phyloP scores from a whole-genome alignment of 2,329 filamentous ascomycete genomes.

The Magnaporthales sp. region DNA sequence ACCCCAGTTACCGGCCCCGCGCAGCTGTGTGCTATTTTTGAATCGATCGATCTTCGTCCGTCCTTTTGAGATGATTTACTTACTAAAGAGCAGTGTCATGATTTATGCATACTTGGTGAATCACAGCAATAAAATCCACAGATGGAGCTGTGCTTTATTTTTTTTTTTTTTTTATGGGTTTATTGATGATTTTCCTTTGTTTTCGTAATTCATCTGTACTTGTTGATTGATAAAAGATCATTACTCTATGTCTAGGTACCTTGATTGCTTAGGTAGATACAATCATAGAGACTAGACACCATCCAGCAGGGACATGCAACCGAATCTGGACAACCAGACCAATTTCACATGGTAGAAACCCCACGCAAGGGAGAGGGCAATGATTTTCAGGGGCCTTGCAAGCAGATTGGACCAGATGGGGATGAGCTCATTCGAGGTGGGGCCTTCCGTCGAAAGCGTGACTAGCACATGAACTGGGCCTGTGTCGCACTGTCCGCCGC shows the following conservation, averaged over 20 bases:
- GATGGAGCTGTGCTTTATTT: too few species aligned
- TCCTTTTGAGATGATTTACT: not conserved
- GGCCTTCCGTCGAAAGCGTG: not conserved
- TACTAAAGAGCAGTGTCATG: not conserved
- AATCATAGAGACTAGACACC: too few species aligned
- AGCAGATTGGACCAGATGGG: not conserved
- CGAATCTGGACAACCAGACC: not conserved
- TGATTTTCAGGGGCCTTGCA: not conserved
- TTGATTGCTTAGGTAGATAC: too few species aligned
- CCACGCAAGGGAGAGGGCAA: not conserved
- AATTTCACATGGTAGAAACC: not conserved
- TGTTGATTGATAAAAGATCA: too few species aligned
- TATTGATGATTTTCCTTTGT: too few species aligned
- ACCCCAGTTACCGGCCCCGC: not conserved
- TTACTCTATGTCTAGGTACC: too few species aligned
- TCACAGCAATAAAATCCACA: too few species aligned
- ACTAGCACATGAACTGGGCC: not conserved
- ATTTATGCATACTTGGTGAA: not conserved
- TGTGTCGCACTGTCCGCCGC: not conserved
- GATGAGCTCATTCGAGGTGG: not conserved
- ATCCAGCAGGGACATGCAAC: too few species aligned
- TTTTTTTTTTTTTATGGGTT: too few species aligned
- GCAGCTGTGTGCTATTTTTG: not conserved
- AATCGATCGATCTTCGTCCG: not conserved
- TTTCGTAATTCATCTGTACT: too few species aligned